Conservation (phyloP, 2,329 filamentous ascomycete species). For the Reticulascus tulasneorum region DNA sequence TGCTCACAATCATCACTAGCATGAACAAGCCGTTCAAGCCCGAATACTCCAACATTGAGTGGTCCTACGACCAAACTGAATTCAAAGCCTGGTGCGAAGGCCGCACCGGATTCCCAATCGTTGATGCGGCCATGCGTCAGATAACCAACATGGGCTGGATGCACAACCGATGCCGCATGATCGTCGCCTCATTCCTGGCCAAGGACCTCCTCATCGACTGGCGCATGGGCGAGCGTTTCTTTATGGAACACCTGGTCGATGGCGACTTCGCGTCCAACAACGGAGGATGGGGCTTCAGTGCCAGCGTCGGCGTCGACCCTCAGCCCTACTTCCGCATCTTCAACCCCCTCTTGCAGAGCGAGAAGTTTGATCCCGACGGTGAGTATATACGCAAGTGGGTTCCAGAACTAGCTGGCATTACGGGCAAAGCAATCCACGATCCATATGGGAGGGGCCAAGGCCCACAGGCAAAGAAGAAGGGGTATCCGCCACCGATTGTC, state of each 20-base stretch:
- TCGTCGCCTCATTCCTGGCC: slow-evolving; percentile 73
- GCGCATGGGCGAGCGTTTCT: slow-evolving; percentile 76
- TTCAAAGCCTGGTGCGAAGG: slow-evolving; percentile 74
- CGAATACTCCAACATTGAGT: slow-evolving; percentile 76
- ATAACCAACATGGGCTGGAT: slow-evolving; percentile 66
- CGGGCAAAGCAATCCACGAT: slow-evolving; percentile 72
- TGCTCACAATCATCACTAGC: slow-evolving; percentile 16
- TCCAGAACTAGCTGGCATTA: slow-evolving; percentile 62
- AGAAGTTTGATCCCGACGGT: slow-evolving; percentile 77
- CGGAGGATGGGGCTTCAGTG: slow-evolving; percentile 53
- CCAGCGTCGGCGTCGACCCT: slow-evolving; percentile 72
- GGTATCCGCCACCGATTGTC: slow-evolving; percentile 73
- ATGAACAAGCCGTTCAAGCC: slow-evolving; percentile 70
- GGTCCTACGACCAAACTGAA: slow-evolving; percentile 68
- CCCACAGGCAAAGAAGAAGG: slow-evolving; percentile 55
- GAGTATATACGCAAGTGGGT: slow-evolving; percentile 82
- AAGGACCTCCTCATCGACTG: slow-evolving; percentile 82
- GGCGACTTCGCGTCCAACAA: slow-evolving; percentile 80
- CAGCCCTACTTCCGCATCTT: slow-evolving; percentile 91
- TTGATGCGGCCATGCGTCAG: slow-evolving; percentile 85
- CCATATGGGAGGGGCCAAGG: slow-evolving; percentile 67
- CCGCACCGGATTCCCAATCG: slow-evolving; percentile 74
- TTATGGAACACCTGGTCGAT: slow-evolving; percentile 78
- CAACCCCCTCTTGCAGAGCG: slow-evolving; percentile 78
- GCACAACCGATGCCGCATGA: slow-evolving; percentile 85